Evolutionary conservation across 495 filamentous ascomycete genomes (phyloP).

Genomic region (Aspergillus diversus): DNA sequence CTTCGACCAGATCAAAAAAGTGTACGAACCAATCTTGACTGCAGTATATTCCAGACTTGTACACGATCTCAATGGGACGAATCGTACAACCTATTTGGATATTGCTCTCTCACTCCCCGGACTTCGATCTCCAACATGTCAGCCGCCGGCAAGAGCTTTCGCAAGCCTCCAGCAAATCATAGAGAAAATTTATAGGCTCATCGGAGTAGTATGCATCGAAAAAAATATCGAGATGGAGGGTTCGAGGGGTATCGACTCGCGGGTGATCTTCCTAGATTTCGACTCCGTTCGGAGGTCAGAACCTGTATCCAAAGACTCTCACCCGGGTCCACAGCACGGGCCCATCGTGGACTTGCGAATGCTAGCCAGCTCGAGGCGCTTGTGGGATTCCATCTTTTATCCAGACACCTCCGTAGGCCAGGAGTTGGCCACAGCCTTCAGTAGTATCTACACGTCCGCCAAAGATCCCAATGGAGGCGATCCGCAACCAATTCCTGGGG

Average conservation of each 20-base stretch:
- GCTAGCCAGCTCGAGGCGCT: constrained; percentile 63
- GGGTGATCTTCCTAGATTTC: constrained; percentile 72
- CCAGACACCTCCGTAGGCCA: constrained; percentile 63
- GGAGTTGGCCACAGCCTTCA: constrained; percentile 36
- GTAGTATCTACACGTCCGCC: constrained; percentile 25
- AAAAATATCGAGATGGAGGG: constrained; percentile 64
- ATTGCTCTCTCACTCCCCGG: constrained; percentile 48
- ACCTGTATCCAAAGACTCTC: constrained; percentile 24
- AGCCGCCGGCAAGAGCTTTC: constrained; percentile 60
- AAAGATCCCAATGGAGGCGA: constrained; percentile 29
- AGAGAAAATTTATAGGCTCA: constrained; percentile 76
- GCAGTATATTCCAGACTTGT: constrained; percentile 37
- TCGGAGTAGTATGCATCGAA: constrained; percentile 67
- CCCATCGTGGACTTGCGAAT: constrained; percentile 67
- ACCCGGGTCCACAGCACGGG: constrained; percentile 50
- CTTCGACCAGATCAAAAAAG: constrained; percentile 40
- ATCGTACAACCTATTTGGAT: constrained; percentile 42
- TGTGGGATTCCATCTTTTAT: constrained; percentile 74
- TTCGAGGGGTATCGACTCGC: constrained; percentile 74
- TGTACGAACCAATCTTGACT: constrained; percentile 44
- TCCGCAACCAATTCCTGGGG: constrained; percentile 36
- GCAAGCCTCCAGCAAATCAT: constrained; percentile 68
- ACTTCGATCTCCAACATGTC: constrained; percentile 40
- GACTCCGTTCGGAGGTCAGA: constrained; percentile 40
- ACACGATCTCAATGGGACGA: constrained; percentile 32